Evolutionary conservation across 352 stramenopile species (phyloP).

Genomic region (Globisporangium splendens): DNA sequence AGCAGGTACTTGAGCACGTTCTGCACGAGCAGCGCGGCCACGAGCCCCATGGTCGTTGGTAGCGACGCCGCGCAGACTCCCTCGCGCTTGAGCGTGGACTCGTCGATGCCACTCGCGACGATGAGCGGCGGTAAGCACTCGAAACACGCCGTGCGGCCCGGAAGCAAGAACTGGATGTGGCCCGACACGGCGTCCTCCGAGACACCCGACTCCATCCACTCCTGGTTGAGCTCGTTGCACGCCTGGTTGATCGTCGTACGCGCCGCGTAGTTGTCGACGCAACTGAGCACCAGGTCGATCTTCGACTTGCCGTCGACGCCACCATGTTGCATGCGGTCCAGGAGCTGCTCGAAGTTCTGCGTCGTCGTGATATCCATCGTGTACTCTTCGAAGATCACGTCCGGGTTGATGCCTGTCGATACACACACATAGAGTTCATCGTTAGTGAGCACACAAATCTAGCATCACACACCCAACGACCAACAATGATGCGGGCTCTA

Average conservation of each 20-base stretch:
- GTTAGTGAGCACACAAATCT: neutral
- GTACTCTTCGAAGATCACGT: conserved; percentile 87
- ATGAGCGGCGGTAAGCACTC: conserved; percentile 86
- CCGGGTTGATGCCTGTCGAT: conserved; percentile 77
- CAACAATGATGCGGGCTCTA: neutral
- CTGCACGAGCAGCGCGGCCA: conserved; percentile 84
- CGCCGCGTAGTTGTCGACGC: conserved; percentile 89
- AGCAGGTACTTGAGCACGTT: conserved; percentile 88
- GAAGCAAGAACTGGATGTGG: conserved; percentile 87
- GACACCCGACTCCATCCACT: conserved; percentile 90
- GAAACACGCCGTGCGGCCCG: conserved; percentile 85
- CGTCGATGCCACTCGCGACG: conserved; percentile 81
- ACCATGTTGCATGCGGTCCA: conserved; percentile 73
- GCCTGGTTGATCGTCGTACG: conserved; percentile 86
- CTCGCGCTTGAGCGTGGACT: conserved; percentile 85
- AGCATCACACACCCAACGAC: neutral
- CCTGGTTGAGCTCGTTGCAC: conserved; percentile 83
- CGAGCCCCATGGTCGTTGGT: conserved; percentile 88
- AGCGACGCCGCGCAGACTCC: conserved; percentile 86
- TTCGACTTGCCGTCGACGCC: conserved; percentile 47
- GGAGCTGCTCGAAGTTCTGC: conserved; percentile 79
- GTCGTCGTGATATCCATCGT: conserved; percentile 87
- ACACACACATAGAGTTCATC: neutral
- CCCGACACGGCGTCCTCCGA: conserved; percentile 88
- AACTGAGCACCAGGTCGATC: conserved; percentile 85